phyloP scores from a whole-genome alignment of 805 yeast species.

The Komagataella kurtzmanii region DNA sequence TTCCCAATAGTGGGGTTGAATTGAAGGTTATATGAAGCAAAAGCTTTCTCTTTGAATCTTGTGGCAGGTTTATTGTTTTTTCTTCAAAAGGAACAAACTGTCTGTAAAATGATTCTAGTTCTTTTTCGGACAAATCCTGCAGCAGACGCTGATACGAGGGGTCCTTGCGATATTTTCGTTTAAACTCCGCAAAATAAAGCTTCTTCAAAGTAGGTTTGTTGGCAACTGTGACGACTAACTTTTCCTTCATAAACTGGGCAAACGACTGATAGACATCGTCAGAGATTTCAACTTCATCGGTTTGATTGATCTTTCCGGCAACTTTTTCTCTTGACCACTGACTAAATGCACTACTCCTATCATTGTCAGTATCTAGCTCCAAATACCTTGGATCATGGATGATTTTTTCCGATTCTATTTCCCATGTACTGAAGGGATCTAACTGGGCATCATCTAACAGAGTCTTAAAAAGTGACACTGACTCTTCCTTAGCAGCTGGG shows the following conservation, averaged over 20 bases:
- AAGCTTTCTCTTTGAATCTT: neutral
- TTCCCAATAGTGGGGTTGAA: neutral
- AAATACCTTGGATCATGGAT: conserved; percentile 11
- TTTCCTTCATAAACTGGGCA: conserved; percentile 2
- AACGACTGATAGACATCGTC: neutral
- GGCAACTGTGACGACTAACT: conserved; percentile 2
- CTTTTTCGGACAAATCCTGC: conserved; percentile 4
- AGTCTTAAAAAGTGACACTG: conserved; percentile 2
- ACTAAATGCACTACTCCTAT: conserved; percentile 1
- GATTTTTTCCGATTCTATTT: conserved; percentile 9
- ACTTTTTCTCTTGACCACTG: conserved; percentile 1
- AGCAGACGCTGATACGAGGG: conserved; percentile 5
- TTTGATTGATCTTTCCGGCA: neutral
- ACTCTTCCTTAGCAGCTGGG: neutral
- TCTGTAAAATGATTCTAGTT: conserved; percentile 8
- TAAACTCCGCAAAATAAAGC: conserved; percentile 15
- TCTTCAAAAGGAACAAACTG: conserved; percentile 3
- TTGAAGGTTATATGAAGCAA: neutral
- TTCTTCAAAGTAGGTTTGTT: conserved; percentile 4
- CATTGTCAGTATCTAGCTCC: conserved; percentile 8
- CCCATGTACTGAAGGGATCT: conserved; percentile 12
- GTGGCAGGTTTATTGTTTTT: neutral
- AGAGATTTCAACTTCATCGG: neutral
- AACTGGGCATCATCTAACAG: conserved; percentile 6
- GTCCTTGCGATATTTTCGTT: conserved; percentile 8